phyloP scores from a whole-genome alignment of 352 stramenopile genomes.

The Pythium monospermum region DNA sequence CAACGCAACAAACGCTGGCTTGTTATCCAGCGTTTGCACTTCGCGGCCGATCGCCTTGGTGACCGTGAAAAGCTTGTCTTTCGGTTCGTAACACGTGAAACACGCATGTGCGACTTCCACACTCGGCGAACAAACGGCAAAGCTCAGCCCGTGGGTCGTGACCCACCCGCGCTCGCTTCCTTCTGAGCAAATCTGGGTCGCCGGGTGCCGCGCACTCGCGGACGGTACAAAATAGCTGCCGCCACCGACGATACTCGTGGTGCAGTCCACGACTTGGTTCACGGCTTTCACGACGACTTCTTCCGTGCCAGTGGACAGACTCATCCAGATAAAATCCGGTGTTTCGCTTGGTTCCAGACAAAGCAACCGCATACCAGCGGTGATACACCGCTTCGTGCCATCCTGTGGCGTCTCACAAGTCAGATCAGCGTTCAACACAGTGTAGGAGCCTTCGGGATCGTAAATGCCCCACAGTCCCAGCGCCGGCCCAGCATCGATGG shows the following conservation, averaged over 20 bases:
- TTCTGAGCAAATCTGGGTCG: conserved; percentile 77
- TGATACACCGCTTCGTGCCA: conserved; percentile 49
- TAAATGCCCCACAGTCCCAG: conserved; percentile 79
- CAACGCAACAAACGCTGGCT: conserved; percentile 62
- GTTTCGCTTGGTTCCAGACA: conserved; percentile 70
- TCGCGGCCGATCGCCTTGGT: conserved; percentile 58
- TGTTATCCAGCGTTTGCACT: conserved; percentile 60
- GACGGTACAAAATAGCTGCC: conserved; percentile 21
- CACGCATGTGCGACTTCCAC: conserved; percentile 72
- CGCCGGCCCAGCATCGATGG: conserved; percentile 30
- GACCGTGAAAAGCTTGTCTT: conserved; percentile 59
- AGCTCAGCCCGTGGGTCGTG: conserved; percentile 61
- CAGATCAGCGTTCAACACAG: conserved; percentile 69
- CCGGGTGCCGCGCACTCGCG: conserved; percentile 16
- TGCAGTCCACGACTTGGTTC: conserved; percentile 74
- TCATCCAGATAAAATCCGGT: conserved; percentile 79
- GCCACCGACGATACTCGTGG: conserved; percentile 50
- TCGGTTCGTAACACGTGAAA: conserved; percentile 83
- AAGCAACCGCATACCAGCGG: conserved; percentile 65
- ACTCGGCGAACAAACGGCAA: conserved; percentile 74
- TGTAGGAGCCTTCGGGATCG: conserved; percentile 77
- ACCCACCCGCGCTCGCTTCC: conserved; percentile 52
- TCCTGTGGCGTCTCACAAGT: conserved; percentile 53
- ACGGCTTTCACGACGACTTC: conserved; percentile 58
- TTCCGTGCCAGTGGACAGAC: conserved; percentile 47